These are phyloP conservation scores for Glonium stellatum DNA, from an alignment of 495 filamentous ascomycete genomes.

Conservation along the genomic window DNA sequence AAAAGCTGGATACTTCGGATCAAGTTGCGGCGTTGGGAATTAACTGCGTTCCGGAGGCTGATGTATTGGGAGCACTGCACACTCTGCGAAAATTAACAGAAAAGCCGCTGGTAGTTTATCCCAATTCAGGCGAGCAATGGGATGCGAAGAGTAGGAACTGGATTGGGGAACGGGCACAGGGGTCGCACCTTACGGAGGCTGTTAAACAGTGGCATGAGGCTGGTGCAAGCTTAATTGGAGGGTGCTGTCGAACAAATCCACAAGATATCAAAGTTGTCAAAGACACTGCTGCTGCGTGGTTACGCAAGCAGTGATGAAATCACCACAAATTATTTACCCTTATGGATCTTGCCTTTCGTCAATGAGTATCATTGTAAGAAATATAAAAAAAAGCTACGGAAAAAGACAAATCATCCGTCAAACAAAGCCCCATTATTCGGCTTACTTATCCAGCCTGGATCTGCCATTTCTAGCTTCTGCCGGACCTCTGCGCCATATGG, in stretches of 20 bases:
- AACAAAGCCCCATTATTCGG: too few relatives aligned
- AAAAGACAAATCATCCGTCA: too few relatives aligned
- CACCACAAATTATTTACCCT: too few relatives aligned
- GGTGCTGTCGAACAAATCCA: conserved; percentile 32
- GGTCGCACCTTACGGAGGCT: not conserved
- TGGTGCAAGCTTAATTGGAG: conserved; percentile 25
- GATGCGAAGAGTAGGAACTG: conserved; percentile 27
- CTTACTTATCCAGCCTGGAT: too few relatives aligned
- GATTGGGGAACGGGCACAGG: conserved; percentile 8
- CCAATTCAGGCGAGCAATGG: conserved; percentile 35
- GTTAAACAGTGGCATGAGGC: too few relatives aligned
- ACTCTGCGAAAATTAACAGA: conserved; percentile 8
- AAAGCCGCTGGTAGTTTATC: conserved; percentile 31
- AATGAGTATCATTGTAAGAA: too few relatives aligned
- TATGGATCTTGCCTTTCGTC: too few relatives aligned
- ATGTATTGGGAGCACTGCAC: conserved; percentile 19
- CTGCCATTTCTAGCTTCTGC: too few relatives aligned
- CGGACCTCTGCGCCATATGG: too few relatives aligned
- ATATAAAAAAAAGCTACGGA: too few relatives aligned
- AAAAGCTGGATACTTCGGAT: not conserved
- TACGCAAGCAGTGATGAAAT: too few relatives aligned
- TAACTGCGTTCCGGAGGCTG: conserved; percentile 26
- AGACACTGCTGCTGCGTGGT: not conserved
- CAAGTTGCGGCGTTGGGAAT: conserved; percentile 32
- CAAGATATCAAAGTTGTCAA: conserved; percentile 16